Conservation (phyloP, 192 early-diverging fungal genomes). For the Coemansia sp. region DNA sequence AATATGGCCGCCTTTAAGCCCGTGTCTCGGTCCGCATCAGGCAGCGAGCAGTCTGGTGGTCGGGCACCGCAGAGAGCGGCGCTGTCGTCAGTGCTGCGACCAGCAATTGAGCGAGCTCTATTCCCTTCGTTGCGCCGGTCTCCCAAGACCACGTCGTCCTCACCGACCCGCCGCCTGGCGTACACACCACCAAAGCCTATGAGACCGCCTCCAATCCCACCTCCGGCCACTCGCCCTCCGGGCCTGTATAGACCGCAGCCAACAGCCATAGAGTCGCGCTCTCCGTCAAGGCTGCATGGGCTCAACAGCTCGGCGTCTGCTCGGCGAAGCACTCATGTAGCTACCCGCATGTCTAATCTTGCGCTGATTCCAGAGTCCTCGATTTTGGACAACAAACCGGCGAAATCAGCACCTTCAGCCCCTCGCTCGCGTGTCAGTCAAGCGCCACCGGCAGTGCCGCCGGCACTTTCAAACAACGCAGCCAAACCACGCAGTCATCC, state of each 20-base stretch:
- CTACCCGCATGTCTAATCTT: background rate
- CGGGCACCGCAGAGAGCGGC: background rate
- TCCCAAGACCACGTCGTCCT: background rate
- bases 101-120: conserved; percentile 17
- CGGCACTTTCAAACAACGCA: background rate
- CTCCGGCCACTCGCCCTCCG: background rate
- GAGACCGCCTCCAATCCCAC: conserved; percentile 17
- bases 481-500: background rate
- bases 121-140: conserved; percentile 7
- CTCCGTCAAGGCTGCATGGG: background rate
- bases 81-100: background rate
- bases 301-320: conserved; percentile 8
- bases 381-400: background rate
- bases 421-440: background rate
- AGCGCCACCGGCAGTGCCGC: background rate
- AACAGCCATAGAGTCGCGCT: background rate
- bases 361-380: conserved; percentile 5
- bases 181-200: background rate
- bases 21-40: background rate
- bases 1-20: conserved; percentile 15
- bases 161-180: background rate
- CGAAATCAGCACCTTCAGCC: background rate
- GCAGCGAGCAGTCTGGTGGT: background rate
- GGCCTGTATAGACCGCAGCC: background rate
- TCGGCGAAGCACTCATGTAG: background rate